phyloP scores from a whole-genome alignment of 768 basidiomycete genomes.

The Suillus sp. region DNA sequence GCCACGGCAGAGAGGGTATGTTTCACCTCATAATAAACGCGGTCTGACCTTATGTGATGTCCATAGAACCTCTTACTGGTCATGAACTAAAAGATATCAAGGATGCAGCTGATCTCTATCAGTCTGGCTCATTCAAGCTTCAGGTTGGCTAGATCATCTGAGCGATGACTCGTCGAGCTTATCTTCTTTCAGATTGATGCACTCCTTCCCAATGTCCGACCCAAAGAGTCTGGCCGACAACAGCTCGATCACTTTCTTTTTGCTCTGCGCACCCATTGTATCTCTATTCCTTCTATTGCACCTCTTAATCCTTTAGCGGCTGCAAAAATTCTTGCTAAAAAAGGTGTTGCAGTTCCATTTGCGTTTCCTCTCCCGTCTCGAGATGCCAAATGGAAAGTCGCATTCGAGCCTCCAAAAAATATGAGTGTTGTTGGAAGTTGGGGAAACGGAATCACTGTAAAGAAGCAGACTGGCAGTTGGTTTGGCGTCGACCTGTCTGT shows the following conservation, averaged over 20 bases:
- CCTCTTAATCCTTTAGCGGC: constrained; percentile 71
- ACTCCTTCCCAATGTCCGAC: constrained; percentile 73
- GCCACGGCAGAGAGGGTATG: constrained; percentile 1
- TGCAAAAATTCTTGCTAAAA: constrained; percentile 52
- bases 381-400: constrained; percentile 87
- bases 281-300: constrained; percentile 54
- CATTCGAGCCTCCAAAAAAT: constrained; percentile 76
- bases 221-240: constrained; percentile 57
- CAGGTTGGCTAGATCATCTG: constrained; percentile 51
- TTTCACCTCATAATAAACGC: background rate
- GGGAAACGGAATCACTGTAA: constrained; percentile 76
- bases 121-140: constrained; percentile 81
- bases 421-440: constrained; percentile 85
- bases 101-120: constrained; percentile 73
- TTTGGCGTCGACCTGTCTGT: constrained; percentile 82
- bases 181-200: constrained; percentile 64
- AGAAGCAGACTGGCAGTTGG: constrained; percentile 60
- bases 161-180: constrained; percentile 3
- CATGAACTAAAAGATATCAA: constrained; percentile 72
- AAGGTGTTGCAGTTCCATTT: constrained; percentile 66
- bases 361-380: constrained; percentile 68
- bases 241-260: constrained; percentile 70
- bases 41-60: background rate
- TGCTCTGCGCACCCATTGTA: constrained; percentile 65
- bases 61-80: constrained; percentile 61